Evolutionary conservation across 148 eudicot species (phyloP), one percentile per base, ranked within the genome.

Genomic region (Nepenthes mirabilis): DNA sequence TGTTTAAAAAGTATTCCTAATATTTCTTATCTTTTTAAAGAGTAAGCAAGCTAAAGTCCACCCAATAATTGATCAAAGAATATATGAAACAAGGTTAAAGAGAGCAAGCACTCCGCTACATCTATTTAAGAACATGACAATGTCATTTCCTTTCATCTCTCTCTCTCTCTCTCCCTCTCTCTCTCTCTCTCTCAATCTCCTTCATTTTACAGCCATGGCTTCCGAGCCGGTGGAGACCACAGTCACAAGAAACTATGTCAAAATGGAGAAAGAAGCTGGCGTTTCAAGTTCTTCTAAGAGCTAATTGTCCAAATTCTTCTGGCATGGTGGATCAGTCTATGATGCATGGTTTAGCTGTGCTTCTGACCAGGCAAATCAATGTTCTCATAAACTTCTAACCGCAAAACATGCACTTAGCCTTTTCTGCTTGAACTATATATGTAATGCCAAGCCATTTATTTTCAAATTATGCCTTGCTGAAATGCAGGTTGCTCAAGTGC

Each of bases 341-440:
- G 97, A 89, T 83, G 97, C 97, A 36, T 89, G 97, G 97, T 89
- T 89, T 53, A 83, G 85, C 68, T 86, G 94, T 64, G 72, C 94
- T 69, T 84, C 90, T 37, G 84, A 87, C 62, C 95, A 87, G 81
- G 95, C 55, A 52, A 52, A n/a, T n/a, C 14, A 50, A 50, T 11
- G 2, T 50, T 6, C 49, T 45, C 49, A 11, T 45, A 6, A 6
- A 6, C 11, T 6, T 6, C 49, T 1, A 45, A 45, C 49, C 11
- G 11, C 7, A 0, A 6, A 45, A 45, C 23, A 23, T 23, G 23
- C 23, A 23, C 23, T 0, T 23, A 23, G 23, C 23, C 14, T 5
- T 0, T 10, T 1, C 14, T 6, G 11, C 9, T 50, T 50, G 53
- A 50, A 6, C 14, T 50, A 6, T 50, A 50, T 50, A 50, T 50